Evolutionary conservation across 2,329 filamentous ascomycete species (phyloP), one percentile per base, ranked within the genome.

Genomic region (Beauveria sp.): DNA sequence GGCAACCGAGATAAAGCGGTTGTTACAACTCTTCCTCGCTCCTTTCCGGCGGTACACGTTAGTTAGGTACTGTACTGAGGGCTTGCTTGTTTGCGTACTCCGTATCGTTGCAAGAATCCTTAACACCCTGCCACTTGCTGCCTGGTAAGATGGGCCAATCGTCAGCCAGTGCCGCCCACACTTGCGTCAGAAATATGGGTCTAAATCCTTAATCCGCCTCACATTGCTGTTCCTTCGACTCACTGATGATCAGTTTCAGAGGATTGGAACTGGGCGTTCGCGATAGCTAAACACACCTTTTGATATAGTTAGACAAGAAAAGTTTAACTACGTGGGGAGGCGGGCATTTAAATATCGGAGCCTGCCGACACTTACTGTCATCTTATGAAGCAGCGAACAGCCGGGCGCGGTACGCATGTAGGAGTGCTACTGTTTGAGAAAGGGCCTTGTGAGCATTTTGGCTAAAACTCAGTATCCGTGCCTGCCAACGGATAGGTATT

Each of bases 111-210:
- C 47, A 5, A 55, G 46, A 47, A 56, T n/a, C 14, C 14, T 47
- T 56, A 56, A 46, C n/a, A 34, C 14, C 22, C 8, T 26, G 22
- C 22, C 4, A 40, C 40, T 22, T 30, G 22, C 26, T 45, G 22
- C 5, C 9, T 53, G 50, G 14, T 30, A 16, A 8, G 30, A 16
- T 24, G 34, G 16, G 38, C 53, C n/a, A n/a, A 22, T 26, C 26
- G 20, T 22, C 43, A 49, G 12, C 45, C 9, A n/a, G 20, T 16
- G 22, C 18, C 12, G 12, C 53, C 40, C 49, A 18, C 55, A 40
- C n/a, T 45, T 58, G 45, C 55, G 43, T 58, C 55, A 58, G 55
- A 58, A 58, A 50, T 58, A 18, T 58, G 55, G 55, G 30, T 16
- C 12, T 16, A 6, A 14, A 16, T 38, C 12, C 34, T 26, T 14